Percentiles rank a stretch among this genome's conserved stretches.
Evolutionary conservation across 169 alveolate genomes (phyloP).

Genomic region (Plasmodium gaboni): DNA sequence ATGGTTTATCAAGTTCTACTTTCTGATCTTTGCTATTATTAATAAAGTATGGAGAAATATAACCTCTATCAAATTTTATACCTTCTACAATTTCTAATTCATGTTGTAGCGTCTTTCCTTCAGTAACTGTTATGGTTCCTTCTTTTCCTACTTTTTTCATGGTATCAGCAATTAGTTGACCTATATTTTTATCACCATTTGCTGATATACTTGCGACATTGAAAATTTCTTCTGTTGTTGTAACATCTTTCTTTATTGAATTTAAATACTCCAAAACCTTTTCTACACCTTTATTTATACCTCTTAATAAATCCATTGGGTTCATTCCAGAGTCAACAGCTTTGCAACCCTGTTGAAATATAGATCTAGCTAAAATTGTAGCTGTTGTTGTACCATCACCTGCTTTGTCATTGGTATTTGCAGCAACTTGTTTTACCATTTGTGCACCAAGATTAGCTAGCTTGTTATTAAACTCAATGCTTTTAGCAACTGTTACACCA

Average conservation of each 20-base stretch:
- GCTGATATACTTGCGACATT: conserved; percentile 99
- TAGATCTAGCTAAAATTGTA: conserved; percentile 98
- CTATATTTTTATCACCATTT: conserved; percentile 97
- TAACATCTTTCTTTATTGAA: conserved; percentile 85
- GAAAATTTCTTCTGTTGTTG: conserved; percentile 86
- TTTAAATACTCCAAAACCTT: conserved; percentile 82
- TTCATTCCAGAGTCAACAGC: conserved; percentile 99
- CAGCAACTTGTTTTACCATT: conserved; percentile 97
- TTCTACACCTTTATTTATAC: conserved; percentile 84
- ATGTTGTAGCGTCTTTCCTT: conserved; percentile 98
- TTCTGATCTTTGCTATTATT: conserved; percentile 96
- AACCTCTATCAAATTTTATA: conserved; percentile 98
- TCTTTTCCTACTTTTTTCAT: conserved; percentile 98
- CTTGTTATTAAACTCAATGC: conserved; percentile 95
- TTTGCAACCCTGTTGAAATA: conserved; percentile 98
- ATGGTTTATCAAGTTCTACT: conserved; percentile 97
- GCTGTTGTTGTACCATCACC: conserved; percentile 99
- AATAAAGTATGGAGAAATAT: conserved; percentile 98
- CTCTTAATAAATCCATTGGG: conserved; percentile 99
- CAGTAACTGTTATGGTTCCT: conserved; percentile 98
- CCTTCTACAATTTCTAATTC: conserved; percentile 99
- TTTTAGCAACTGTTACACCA: conserved; percentile 99
- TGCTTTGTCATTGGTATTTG: conserved; percentile 97
- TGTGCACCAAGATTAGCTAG: conserved; percentile 98
- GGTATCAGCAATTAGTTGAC: conserved; percentile 97